Percentiles rank a stretch among this genome's conserved stretches.
Evolutionary conservation across 116 monocot genomes (phyloP).

Genomic region (Phalaenopsis hybrid): DNA sequence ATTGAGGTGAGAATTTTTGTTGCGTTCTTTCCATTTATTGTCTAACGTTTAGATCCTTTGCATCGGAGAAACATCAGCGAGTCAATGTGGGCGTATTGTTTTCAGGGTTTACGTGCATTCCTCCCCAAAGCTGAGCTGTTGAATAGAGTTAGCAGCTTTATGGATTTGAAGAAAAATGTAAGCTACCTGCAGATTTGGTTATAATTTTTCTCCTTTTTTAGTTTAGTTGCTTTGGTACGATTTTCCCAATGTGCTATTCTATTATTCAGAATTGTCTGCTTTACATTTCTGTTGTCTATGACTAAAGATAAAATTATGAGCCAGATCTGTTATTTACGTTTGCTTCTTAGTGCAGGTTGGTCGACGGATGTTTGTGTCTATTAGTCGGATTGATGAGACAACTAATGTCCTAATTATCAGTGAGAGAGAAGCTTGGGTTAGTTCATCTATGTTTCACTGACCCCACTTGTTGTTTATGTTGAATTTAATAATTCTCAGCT

Average conservation of each 20-base stretch:
- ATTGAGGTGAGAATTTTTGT: slow-evolving; percentile 55
- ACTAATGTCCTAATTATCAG: slow-evolving; percentile 84
- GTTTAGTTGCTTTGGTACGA: not conserved
- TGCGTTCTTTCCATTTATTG: not conserved
- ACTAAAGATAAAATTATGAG: not conserved
- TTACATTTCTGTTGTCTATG: not conserved
- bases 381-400: slow-evolving; percentile 67
- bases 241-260: not conserved
- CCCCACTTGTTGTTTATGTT: not conserved
- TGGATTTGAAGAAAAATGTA: slow-evolving; percentile 88
- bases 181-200: slow-evolving; percentile 5
- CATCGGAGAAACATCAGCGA: not conserved
- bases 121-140: slow-evolving; percentile 93
- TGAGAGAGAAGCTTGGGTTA: slow-evolving; percentile 94
- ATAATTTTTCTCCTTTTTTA: not conserved
- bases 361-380: slow-evolving; percentile 51
- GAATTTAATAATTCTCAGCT: not conserved
- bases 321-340: not conserved
- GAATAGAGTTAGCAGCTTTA: slow-evolving; percentile 67
- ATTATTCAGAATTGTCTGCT: not conserved
- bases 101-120: slow-evolving; percentile 88
- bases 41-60: not conserved
- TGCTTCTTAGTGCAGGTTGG: slow-evolving; percentile 58
- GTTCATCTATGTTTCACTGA: slow-evolving; percentile 12
- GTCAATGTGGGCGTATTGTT: slow-evolving; percentile 2